phyloP scores from a whole-genome alignment of 2,329 filamentous ascomycete genomes.

The Magnaporthiopsis incrustans region DNA sequence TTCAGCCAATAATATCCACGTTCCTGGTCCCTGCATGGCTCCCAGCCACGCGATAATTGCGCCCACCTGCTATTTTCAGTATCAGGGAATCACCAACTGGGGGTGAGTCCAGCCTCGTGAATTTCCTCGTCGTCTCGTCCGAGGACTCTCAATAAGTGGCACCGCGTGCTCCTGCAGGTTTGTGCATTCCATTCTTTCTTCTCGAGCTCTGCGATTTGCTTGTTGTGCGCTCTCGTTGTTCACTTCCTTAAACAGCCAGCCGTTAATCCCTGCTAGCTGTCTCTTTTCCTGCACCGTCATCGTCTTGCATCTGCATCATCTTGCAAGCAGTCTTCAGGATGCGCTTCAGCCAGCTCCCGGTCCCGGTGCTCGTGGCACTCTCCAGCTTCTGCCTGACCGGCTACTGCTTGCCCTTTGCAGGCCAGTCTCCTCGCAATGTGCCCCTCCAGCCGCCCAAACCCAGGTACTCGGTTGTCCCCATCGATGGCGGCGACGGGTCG shows the following conservation, averaged over 20 bases:
- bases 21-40: background rate
- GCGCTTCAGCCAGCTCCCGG: slow-evolving; percentile 12
- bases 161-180: slow-evolving; percentile 1
- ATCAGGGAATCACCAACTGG: background rate
- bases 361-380: slow-evolving; percentile 11
- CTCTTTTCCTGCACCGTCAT: background rate
- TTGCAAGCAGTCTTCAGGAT: slow-evolving; percentile 11
- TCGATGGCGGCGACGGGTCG: slow-evolving; percentile 21
- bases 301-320: background rate
- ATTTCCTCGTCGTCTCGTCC: background rate
- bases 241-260: background rate
- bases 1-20: background rate
- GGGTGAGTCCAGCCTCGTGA: background rate
- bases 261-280: background rate
- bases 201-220: background rate
- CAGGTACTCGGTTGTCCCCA: slow-evolving; percentile 30
- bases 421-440: slow-evolving; percentile 10
- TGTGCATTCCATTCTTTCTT: slow-evolving; percentile 2
- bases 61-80: background rate
- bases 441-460: slow-evolving; percentile 21
- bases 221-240: background rate
- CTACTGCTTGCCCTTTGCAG: slow-evolving; percentile 17
- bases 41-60: background rate
- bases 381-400: slow-evolving; percentile 11
- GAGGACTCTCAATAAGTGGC: background rate